Percentiles rank a stretch among this genome's conserved stretches.
Conservation (phyloP, 257 asterid species). For the Solanum peruvianum region DNA sequence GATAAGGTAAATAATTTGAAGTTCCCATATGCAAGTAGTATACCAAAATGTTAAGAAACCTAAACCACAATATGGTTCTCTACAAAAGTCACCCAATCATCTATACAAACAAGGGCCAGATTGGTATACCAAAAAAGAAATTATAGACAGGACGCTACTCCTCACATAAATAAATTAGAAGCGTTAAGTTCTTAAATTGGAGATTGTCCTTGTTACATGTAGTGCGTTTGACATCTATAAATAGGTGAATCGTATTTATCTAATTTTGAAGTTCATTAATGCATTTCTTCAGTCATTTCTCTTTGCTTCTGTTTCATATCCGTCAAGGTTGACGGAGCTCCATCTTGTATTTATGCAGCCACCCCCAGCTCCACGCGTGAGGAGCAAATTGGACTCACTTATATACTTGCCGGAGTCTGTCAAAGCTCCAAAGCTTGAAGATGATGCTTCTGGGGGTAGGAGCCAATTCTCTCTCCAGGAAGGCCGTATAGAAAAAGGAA, state of each 20-base stretch:
- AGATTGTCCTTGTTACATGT: not conserved
- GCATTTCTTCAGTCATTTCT: not conserved
- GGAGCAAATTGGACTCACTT: slow-evolving; percentile 90
- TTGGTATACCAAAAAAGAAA: not conserved
- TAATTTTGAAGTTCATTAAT: not conserved
- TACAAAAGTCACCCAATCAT: not conserved
- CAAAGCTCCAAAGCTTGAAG: slow-evolving; percentile 29
- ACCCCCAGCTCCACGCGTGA: slow-evolving; percentile 70
- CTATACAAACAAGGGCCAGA: not conserved
- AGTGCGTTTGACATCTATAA: not conserved
- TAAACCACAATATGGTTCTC: not conserved
- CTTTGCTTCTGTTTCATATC: not conserved
- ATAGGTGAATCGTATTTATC: not conserved
- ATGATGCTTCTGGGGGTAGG: slow-evolving; percentile 7
- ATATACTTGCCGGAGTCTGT: slow-evolving; percentile 56
- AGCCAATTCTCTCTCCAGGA: slow-evolving; percentile 18
- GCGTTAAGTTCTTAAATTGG: not conserved
- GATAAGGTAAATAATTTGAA: not conserved
- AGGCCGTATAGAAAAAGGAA: slow-evolving; percentile 12
- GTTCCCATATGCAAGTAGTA: not conserved
- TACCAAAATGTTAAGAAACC: not conserved
- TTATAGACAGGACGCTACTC: not conserved
- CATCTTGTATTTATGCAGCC: slow-evolving; percentile 43
- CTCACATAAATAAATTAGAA: not conserved
- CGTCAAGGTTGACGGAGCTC: not conserved